Percentiles rank a stretch among this genome's conserved stretches.
These are phyloP conservation scores for Paracorniculantispora psalliotae DNA, from an alignment of 2,329 filamentous ascomycete species.

Conservation along the genomic window DNA sequence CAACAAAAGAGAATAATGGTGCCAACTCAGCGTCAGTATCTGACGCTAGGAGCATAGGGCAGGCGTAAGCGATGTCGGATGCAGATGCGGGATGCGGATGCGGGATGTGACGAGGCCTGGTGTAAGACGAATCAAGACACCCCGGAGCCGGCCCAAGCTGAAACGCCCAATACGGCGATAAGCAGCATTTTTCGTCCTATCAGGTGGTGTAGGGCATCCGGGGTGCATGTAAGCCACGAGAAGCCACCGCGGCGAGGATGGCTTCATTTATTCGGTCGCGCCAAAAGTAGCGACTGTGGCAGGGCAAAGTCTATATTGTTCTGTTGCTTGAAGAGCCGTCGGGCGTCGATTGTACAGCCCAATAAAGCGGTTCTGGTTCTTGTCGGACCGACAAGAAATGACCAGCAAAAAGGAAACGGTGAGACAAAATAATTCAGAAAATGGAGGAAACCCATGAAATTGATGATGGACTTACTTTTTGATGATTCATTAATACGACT, in stretches of 20 bases:
- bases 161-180: conserved; percentile 6
- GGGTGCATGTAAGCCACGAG: background rate
- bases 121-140: conserved; percentile 6
- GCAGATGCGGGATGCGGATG: conserved; percentile 5
- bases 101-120: conserved; percentile 2
- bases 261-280: background rate
- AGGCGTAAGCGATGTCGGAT: conserved; percentile 13
- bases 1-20: background rate
- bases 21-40: background rate
- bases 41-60: conserved; percentile 1
- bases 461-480: no score
- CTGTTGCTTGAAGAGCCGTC: no score
- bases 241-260: background rate
- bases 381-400: no score
- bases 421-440: no score
- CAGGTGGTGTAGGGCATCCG: background rate
- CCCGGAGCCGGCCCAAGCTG: background rate
- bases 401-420: no score
- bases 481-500: no score
- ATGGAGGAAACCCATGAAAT: no score
- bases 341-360: no score
- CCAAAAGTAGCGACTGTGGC: no score
- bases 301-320: no score
- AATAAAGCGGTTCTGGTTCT: no score
- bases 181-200: background rate